Conservation (phyloP, 768 basidiomycete genomes). For the Boletus subparvulus region DNA sequence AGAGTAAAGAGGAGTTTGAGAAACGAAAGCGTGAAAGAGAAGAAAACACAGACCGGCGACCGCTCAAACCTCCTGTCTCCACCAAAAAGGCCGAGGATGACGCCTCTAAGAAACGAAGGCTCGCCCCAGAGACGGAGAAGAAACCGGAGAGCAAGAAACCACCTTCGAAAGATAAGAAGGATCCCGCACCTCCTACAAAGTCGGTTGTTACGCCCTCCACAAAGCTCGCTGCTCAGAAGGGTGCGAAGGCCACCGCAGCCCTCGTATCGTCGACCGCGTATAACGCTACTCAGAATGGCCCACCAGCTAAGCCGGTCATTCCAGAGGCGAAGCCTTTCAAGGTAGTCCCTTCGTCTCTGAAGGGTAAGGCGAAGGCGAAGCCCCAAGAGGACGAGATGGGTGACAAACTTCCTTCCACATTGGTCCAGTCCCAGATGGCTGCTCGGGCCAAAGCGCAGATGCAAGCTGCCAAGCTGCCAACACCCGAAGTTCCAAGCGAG, state of each 20-base stretch:
- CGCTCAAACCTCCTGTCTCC: slow-evolving; percentile 43
- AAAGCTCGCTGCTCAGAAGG: slow-evolving; percentile 35
- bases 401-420: slow-evolving; percentile 55
- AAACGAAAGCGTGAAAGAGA: slow-evolving; percentile 81
- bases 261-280: slow-evolving; percentile 40
- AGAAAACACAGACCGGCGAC: slow-evolving; percentile 69
- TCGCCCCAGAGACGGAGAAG: slow-evolving; percentile 51
- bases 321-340: slow-evolving; percentile 37
- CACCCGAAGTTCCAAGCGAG: slow-evolving; percentile 62
- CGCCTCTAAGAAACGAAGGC: slow-evolving; percentile 66
- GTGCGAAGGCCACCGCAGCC: slow-evolving; percentile 34
- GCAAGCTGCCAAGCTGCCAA: slow-evolving; percentile 52
- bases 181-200: slow-evolving; percentile 28
- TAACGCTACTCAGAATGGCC: slow-evolving; percentile 38
- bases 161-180: slow-evolving; percentile 54
- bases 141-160: slow-evolving; percentile 62
- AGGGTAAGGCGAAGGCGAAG: slow-evolving; percentile 53
- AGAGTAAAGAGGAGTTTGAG: slow-evolving; percentile 70
- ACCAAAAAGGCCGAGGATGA: slow-evolving; percentile 79
- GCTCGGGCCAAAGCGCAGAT: slow-evolving; percentile 67
- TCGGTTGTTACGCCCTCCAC: slow-evolving; percentile 23
- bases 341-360: slow-evolving; percentile 33
- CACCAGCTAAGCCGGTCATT: slow-evolving; percentile 28
- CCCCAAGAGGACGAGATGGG: slow-evolving; percentile 49
- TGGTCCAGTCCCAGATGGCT: slow-evolving; percentile 68